Conservation (phyloP, 371 early-diverging fungal genomes). For the Funneliformis caledonium region DNA sequence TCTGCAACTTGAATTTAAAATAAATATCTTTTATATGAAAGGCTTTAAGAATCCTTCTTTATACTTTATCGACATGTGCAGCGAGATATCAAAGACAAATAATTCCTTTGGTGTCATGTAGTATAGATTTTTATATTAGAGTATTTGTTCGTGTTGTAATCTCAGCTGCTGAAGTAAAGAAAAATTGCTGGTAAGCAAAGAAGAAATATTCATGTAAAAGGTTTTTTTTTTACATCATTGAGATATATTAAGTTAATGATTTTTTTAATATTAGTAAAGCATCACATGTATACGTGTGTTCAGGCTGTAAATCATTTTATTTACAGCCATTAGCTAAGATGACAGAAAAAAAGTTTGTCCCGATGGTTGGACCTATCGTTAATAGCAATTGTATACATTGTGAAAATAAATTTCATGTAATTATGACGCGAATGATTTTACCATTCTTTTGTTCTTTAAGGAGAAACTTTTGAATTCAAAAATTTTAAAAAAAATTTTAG, state of each 20-base stretch:
- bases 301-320: slow-evolving; percentile 78
- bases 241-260: background rate
- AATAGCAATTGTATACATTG: slow-evolving; percentile 74
- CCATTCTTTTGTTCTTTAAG: background rate
- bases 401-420: slow-evolving; percentile 66
- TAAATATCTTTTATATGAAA: slow-evolving; percentile 35
- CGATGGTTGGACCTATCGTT: slow-evolving; percentile 69
- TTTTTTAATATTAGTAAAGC: slow-evolving; percentile 63
- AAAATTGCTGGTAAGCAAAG: slow-evolving; percentile 66
- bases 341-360: slow-evolving; percentile 58
- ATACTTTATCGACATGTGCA: slow-evolving; percentile 86
- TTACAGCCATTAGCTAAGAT: slow-evolving; percentile 74
- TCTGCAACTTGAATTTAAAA: background rate
- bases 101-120: slow-evolving; percentile 91
- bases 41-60: slow-evolving; percentile 92
- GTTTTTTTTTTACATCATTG: background rate
- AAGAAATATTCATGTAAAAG: background rate
- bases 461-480: background rate
- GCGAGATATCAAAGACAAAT: slow-evolving; percentile 88
- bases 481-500: slow-evolving; percentile 45
- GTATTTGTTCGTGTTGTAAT: slow-evolving; percentile 96
- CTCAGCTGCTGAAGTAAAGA: slow-evolving; percentile 78
- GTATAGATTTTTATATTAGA: slow-evolving; percentile 99
- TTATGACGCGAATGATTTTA: slow-evolving; percentile 5
- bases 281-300: slow-evolving; percentile 83